Evolutionary conservation across 345 rosid genomes (phyloP), one percentile per base, ranked within the genome.

Genomic region (Corchorus olitorius): DNA sequence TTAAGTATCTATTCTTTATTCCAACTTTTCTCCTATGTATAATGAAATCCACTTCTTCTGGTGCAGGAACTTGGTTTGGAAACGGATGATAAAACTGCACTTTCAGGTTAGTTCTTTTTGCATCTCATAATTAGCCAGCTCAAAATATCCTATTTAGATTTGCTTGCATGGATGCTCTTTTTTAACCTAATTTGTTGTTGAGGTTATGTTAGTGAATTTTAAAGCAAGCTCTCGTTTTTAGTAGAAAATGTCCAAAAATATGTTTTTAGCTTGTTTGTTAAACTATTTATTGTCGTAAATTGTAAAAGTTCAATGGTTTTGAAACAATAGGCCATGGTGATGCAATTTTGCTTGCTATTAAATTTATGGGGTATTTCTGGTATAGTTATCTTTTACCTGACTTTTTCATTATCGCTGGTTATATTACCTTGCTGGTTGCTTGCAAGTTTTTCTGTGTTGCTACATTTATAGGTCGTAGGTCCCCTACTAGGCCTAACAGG

Each of bases 11-110:
- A 74, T 39, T 65, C 41, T n/a, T 54, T 66, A 16, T 65, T 76
- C 70, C n/a, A 20, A 19, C 61, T 8, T 65, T 77, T 49, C 34
- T 49, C 65, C 15, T 74, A 61, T 52, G 61, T 34, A 35, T 48
- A 53, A 53, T 75, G 50, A 41, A 75, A 54, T 74, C 39, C 39
- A 65, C 37, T 69, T 82, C 35, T 80, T 71, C 41, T 72, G 48
- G 48, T 80, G 71, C 89, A 94, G 99, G 99, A 96, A 82, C 97
- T 97, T 74, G 99, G 99, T 48, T 82, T 97, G 87, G 99, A 97
- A 85, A 89, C 98, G 27, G 99, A 97, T 82, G 98, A 97, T 85
- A 97, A 97, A 84, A 93, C 99, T 72, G 97, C 99, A 59, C 98
- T 97, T 65, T 91, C 99, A 56, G 89, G 98, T 96, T 60, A 76